Base-by-base conservation (phyloP, 1,284 basidiomycete genomes). In the Coniophora puteana region DNA sequence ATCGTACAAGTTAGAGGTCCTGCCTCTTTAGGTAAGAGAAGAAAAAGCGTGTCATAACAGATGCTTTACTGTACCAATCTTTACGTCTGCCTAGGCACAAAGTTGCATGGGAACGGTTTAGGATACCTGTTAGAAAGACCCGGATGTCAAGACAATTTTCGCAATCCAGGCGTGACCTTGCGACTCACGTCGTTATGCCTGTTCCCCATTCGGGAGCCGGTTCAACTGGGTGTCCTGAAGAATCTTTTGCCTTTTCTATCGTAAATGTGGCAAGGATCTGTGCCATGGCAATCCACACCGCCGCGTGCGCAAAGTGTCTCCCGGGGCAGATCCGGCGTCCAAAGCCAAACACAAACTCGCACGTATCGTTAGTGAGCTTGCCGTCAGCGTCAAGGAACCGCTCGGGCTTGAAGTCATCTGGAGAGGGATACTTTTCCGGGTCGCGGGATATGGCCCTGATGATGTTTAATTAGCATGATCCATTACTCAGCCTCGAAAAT, bases 261-360 rank as follows among this genome's bases (percentile, higher is more conserved):
- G 57, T 46, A 40, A 70, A 70, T 11, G 54, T 47, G 4, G 68
- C 62, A n/a, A 73, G 57, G 12, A 68, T 61, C 32, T 58, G 67
- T 4, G 57, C 29, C n/a, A 44, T 29, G 10, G 57, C 53, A 0
- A 41, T 17, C 54, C 54, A 59, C 22, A 58, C 6, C 12, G 50
- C 36, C 2, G 49, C 48, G 20, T 60, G 53, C 22, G 53, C 42
- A 4, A 48, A 39, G 28, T 54, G 53, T 18, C 57, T 44, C 27
- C 57, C 57, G 2, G 57, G 54, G 61, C 52, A 48, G 12, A 49
- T 58, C 11, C 69, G 57, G n/a, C 64, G 58, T 22, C 70, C 70
- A 40, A 63, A 62, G 3, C 69, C 70, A 40, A 71, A 71, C n/a
- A 65, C 54, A 7, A 62, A 59, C 29, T 65, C 59, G 22, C 56